Conservation (phyloP, 2,329 filamentous ascomycete genomes). For the Tolypocladium ophioglossoides region DNA sequence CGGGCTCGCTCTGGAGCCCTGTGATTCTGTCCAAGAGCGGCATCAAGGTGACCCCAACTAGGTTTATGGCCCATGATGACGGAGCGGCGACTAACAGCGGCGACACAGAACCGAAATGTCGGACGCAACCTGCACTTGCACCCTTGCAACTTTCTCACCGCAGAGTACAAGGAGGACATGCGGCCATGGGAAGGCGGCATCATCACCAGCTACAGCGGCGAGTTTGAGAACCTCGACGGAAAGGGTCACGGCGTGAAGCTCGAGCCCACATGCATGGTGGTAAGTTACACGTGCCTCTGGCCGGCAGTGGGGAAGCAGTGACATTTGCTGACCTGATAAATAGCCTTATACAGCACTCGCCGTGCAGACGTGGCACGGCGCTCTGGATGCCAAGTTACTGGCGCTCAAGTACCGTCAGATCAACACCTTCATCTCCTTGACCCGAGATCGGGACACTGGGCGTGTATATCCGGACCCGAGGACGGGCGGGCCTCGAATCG, state of each 20-base stretch:
- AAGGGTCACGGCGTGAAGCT: conserved; percentile 75
- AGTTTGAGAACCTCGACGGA: conserved; percentile 72
- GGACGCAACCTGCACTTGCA: conserved; percentile 76
- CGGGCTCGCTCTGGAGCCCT: conserved; percentile 68
- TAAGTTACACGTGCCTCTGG: conserved; percentile 18
- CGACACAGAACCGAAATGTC: conserved; percentile 58
- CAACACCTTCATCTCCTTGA: conserved; percentile 62
- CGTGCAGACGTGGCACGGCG: conserved; percentile 55
- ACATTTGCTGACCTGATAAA: conserved; percentile 6
- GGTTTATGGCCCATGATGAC: neutral
- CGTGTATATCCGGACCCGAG: conserved; percentile 60
- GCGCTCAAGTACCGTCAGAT: conserved; percentile 58
- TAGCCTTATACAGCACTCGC: conserved; percentile 55
- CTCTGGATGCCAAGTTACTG: conserved; percentile 62
- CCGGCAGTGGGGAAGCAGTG: neutral
- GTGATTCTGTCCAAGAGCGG: conserved; percentile 69
- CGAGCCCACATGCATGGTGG: conserved; percentile 63
- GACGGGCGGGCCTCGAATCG: conserved; percentile 53
- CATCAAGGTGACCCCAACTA: conserved; percentile 41
- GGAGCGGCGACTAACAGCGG: conserved; percentile 9
- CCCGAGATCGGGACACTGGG: conserved; percentile 66
- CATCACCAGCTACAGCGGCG: conserved; percentile 65
- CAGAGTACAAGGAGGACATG: conserved; percentile 58
- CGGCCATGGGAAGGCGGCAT: conserved; percentile 67
- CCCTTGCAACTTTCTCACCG: conserved; percentile 51